phyloP scores from a whole-genome alignment of 2,329 filamentous ascomycete genomes.

The Didymella arachidicola region DNA sequence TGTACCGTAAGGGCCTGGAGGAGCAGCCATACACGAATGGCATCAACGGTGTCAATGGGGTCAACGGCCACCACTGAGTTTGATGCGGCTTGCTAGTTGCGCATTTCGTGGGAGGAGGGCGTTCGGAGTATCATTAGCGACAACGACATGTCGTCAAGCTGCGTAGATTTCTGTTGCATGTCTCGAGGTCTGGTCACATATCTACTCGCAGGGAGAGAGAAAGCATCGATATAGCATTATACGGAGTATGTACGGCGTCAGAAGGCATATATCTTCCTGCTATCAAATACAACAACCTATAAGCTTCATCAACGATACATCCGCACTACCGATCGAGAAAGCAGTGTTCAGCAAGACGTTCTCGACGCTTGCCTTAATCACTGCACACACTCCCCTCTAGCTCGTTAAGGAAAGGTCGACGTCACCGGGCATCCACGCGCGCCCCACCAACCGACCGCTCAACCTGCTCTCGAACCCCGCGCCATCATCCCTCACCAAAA shows the following conservation, averaged over 20 bases:
- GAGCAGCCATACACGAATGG: constrained; percentile 13
- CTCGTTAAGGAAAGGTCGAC: constrained; percentile 10
- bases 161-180: background rate
- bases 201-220: background rate
- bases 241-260: constrained; percentile 11
- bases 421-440: constrained; percentile 25
- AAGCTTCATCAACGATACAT: background rate
- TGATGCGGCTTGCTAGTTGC: background rate
- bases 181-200: background rate
- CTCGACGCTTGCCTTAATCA: background rate
- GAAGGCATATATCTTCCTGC: background rate
- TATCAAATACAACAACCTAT: background rate
- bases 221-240: constrained; percentile 16
- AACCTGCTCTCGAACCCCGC: constrained; percentile 20
- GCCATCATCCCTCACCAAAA: constrained; percentile 17
- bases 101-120: constrained; percentile 1
- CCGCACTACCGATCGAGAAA: background rate
- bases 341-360: background rate
- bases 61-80: constrained; percentile 26
- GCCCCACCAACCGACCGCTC: constrained; percentile 18
- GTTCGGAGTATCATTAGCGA: constrained; percentile 10
- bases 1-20: constrained; percentile 74
- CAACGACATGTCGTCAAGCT: background rate
- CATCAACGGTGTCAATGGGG: constrained; percentile 26
- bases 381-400: background rate